Evolutionary conservation across 2,329 filamentous ascomycete genomes (phyloP).

Genomic region (Pseudogymnoascus sp.): DNA sequence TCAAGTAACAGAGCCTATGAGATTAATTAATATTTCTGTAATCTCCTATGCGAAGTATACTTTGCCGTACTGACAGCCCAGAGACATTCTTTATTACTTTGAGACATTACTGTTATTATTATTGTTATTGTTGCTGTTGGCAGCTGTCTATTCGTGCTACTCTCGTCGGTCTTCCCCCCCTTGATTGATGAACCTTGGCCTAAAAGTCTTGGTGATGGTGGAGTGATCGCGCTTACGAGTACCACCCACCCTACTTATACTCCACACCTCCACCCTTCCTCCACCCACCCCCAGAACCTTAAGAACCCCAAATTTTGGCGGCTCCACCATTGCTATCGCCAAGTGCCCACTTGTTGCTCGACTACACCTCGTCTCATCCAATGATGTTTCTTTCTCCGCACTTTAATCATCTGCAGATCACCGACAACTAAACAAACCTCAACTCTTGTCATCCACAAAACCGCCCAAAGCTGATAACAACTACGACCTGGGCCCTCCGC

Average conservation of each 20-base stretch:
- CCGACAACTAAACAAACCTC: slow-evolving; percentile 5
- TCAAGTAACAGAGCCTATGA: neutral
- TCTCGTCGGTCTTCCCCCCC: neutral
- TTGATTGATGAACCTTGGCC: slow-evolving; percentile 1
- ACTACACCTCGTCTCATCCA: neutral
- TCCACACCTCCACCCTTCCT: neutral
- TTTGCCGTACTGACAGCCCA: neutral
- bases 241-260: neutral
- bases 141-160: neutral
- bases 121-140: neutral
- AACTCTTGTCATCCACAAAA: neutral
- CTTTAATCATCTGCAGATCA: slow-evolving; percentile 2
- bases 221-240: neutral
- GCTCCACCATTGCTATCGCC: neutral
- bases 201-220: neutral
- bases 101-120: neutral
- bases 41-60: neutral
- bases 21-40: neutral
- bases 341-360: neutral
- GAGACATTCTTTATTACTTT: neutral
- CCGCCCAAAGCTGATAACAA: slow-evolving; percentile 4
- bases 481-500: slow-evolving; percentile 1
- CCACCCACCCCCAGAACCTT: neutral
- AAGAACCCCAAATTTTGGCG: slow-evolving; percentile 6
- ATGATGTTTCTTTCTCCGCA: slow-evolving; percentile 5